These are phyloP conservation scores for Phanerochaete carnosa DNA, from an alignment of 768 basidiomycete species.

Conservation along the genomic window DNA sequence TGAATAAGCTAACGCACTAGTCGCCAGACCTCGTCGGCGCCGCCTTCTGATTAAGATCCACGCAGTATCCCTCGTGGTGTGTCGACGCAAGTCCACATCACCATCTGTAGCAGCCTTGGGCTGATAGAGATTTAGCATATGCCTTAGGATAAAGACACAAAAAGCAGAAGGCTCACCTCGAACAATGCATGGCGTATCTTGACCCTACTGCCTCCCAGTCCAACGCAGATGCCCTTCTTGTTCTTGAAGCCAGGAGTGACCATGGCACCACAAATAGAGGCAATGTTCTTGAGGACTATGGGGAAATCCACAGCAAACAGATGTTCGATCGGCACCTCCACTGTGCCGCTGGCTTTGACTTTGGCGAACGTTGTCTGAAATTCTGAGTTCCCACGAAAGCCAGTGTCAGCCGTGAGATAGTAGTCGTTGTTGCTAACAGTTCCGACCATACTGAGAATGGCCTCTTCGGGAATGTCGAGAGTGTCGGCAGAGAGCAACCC, in stretches of 20 bases:
- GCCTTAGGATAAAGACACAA: no score
- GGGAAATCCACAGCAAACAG: background rate
- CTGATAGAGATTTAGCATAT: no score
- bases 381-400: background rate
- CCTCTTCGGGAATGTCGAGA: background rate
- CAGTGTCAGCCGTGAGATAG: background rate
- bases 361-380: background rate
- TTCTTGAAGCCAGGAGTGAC: background rate
- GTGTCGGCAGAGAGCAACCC: no score
- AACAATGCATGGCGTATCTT: background rate
- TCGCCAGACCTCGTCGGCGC: no score
- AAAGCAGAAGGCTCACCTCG: slow-evolving; percentile 1
- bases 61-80: no score
- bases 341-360: background rate
- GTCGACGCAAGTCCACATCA: no score
- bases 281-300: background rate
- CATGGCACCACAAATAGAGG: background rate
- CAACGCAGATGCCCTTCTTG: background rate
- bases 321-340: background rate
- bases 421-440: background rate
- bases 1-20: no score
- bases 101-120: no score
- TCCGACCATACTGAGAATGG: background rate
- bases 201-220: background rate
- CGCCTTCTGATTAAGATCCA: no score